Evolutionary conservation across 495 filamentous ascomycete species (phyloP), one percentile per base, ranked within the genome.

Genomic region (Xylaria acuta): DNA sequence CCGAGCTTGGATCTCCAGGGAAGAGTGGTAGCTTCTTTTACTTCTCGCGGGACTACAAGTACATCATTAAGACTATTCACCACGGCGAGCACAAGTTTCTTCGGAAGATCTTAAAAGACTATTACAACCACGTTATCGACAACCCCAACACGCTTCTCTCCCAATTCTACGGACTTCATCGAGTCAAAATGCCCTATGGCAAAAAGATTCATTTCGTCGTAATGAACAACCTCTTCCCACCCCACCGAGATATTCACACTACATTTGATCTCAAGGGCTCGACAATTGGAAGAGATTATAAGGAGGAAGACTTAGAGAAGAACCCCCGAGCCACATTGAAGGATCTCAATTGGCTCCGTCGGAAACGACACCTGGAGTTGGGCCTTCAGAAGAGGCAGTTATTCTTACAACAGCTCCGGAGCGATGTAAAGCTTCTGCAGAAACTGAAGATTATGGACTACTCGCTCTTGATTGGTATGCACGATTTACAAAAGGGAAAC

Each of bases 1-100:
- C 96, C 1, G 96, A 99, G 80, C 85, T 99, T 38, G 97, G 97
- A 25, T 98, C 96, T 18, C 96, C 96, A 5, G 96, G 96, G 20
- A 99, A 99, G 84, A 97, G 94, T 81, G 97, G 97, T 22, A 97
- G 94, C 80, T 99, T 99, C 82, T 99, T 99, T 84, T 99, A 99
- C 84, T 99, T 99, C 84, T 98, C 97, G 36, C 89, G 96, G 65
- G 96, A 99, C 79, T 99, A 98, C 86, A 99, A 99, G 83, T 99
- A 99, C 83, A 99, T 99, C 81, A 99, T 99, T 89, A 99, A 99
- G 81, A 99, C 96, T 18, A 99, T 99, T 70, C 96, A 98, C 79
- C 96, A 97, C 75, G 90, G 90, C 69, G 96, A 99, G 80, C 97
- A 99, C 83, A 97, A 97, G 76, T 92, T 98, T 71, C 87, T 99